phyloP scores from a whole-genome alignment of 805 yeast species.

The Yarrowia sp. region DNA sequence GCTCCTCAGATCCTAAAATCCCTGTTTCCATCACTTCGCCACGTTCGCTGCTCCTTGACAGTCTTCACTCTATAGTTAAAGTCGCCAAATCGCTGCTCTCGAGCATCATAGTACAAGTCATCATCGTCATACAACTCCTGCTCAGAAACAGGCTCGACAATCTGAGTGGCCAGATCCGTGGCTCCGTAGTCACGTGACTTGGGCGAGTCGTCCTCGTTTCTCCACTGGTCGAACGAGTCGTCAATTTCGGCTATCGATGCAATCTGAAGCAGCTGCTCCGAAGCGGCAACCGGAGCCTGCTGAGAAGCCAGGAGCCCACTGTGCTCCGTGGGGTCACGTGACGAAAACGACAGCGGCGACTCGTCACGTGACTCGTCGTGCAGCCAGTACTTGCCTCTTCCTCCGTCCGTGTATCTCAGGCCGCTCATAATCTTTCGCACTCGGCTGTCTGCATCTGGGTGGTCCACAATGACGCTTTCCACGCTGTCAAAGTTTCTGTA shows the following conservation, averaged over 20 bases:
- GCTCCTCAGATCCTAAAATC: background rate
- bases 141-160: constrained; percentile 40
- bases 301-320: background rate
- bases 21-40: background rate
- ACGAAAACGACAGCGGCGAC: too few relatives aligned
- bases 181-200: constrained; percentile 39
- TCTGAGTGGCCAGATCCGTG: constrained; percentile 5
- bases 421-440: constrained; percentile 82
- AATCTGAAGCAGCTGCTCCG: constrained; percentile 6
- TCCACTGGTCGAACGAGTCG: constrained; percentile 21
- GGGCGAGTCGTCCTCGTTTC: constrained; percentile 3
- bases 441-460: constrained; percentile 68
- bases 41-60: constrained; percentile 44
- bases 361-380: constrained; percentile 44
- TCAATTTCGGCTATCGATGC: constrained; percentile 10
- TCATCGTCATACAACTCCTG: constrained; percentile 49
- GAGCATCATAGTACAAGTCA: constrained; percentile 48
- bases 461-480: constrained; percentile 67
- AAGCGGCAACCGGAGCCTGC: background rate
- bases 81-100: constrained; percentile 51
- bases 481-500: constrained; percentile 84
- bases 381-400: constrained; percentile 85
- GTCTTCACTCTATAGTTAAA: constrained; percentile 55
- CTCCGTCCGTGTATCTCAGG: constrained; percentile 77
- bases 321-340: constrained; percentile 10